Percentiles rank a stretch among this genome's conserved stretches.
phyloP scores from a whole-genome alignment of 768 basidiomycete species.

The Phanerochaete carnosa region DNA sequence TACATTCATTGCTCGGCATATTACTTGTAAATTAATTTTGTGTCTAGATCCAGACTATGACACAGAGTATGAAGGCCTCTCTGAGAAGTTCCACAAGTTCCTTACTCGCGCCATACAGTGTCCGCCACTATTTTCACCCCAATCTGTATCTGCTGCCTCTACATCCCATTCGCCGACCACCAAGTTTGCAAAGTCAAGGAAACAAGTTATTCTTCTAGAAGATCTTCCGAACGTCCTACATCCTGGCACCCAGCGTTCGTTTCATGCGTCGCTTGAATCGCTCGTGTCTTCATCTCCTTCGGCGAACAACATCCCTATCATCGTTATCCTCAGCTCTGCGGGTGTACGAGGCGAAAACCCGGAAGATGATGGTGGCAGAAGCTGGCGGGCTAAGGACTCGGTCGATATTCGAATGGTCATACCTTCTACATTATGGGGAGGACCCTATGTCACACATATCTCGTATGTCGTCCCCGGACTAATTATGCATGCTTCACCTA shows the following conservation, averaged over 20 bases:
- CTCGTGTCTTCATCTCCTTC: conserved; percentile 38
- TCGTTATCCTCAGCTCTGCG: conserved; percentile 81
- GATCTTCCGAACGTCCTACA: conserved; percentile 91
- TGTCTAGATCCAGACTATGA: not conserved
- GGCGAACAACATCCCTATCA: conserved; percentile 52
- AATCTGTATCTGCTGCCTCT: conserved; percentile 3
- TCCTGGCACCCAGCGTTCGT: conserved; percentile 58
- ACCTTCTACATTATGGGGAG: conserved; percentile 62
- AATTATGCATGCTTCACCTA: no score
- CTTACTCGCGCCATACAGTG: conserved; percentile 66
- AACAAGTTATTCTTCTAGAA: conserved; percentile 76
- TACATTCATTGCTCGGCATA: not conserved
- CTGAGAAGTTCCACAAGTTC: conserved; percentile 74
- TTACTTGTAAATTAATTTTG: not conserved
- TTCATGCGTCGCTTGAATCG: conserved; percentile 65
- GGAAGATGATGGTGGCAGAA: conserved; percentile 33
- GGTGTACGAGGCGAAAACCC: conserved; percentile 68
- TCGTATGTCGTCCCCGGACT: conserved; percentile 45
- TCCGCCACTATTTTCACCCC: conserved; percentile 42
- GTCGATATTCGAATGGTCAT: conserved; percentile 70
- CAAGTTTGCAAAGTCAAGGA: conserved; percentile 12
- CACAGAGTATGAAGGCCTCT: conserved; percentile 42
- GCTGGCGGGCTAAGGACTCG: conserved; percentile 50
- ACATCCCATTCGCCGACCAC: not conserved
- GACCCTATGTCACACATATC: conserved; percentile 78